Evolutionary conservation across 2,329 filamentous ascomycete species (phyloP).

Genomic region (Phaeoacremonium minimum): DNA sequence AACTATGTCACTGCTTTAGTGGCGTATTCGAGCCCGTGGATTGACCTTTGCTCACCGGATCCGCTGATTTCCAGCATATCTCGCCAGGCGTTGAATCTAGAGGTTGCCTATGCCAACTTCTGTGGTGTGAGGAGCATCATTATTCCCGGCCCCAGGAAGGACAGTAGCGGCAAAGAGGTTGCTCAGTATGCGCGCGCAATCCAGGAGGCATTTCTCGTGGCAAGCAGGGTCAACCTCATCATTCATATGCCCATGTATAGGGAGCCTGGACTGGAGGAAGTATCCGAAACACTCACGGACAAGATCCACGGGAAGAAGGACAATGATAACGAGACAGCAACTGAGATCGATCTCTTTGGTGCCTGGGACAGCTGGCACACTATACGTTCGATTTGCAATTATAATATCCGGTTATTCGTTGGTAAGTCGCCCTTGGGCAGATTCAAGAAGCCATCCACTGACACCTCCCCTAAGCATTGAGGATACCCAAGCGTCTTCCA

Average conservation of each 20-base stretch:
- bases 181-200: slow-evolving; percentile 80
- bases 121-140: slow-evolving; percentile 84
- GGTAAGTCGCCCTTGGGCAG: too few relatives aligned
- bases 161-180: slow-evolving; percentile 46
- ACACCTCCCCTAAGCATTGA: slow-evolving; percentile 37
- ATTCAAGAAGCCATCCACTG: too few relatives aligned
- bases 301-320: slow-evolving; percentile 26
- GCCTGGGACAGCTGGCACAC: slow-evolving; percentile 94
- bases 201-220: slow-evolving; percentile 71
- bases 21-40: slow-evolving; percentile 84
- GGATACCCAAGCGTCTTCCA: slow-evolving; percentile 55
- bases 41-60: slow-evolving; percentile 80
- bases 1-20: slow-evolving; percentile 69
- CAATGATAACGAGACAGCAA: slow-evolving; percentile 22
- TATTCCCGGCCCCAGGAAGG: slow-evolving; percentile 68
- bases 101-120: slow-evolving; percentile 93
- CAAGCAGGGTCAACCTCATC: slow-evolving; percentile 72
- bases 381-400: slow-evolving; percentile 80
- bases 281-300: slow-evolving; percentile 46
- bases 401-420: slow-evolving; percentile 74
- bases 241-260: slow-evolving; percentile 83
- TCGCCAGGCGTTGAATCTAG: slow-evolving; percentile 82
- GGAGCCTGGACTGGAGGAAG: slow-evolving; percentile 55
- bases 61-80: slow-evolving; percentile 82
- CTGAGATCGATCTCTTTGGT: slow-evolving; percentile 66